Evolutionary conservation across 179 eudicot genomes (phyloP), one percentile per base, ranked within the genome.

Genomic region (Beta macrorhiza): DNA sequence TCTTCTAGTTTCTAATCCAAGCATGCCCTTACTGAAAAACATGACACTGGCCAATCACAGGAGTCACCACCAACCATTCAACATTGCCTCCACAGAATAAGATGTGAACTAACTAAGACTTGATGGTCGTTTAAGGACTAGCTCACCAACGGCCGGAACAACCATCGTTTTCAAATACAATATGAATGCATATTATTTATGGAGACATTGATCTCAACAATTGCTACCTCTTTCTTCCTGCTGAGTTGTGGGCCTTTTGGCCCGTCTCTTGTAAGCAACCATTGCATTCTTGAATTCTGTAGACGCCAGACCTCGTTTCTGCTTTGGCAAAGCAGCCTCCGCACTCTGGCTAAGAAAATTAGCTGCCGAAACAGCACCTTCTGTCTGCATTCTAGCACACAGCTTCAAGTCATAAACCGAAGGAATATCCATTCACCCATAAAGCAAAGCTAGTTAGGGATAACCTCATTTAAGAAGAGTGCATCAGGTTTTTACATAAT

Each of bases 301-400:
- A 20, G 85, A 88, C 19, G 93, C 95, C 74, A 92, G 22, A 74
- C 70, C 89, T 79, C 86, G 91, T 84, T 91, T 96, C 84, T 96
- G 99, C 90, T 91, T 96, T 10, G 97, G 99, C 67, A 96, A 72
- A 17, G 85, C 91, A 70, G 90, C 86, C 78, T 91, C 98, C 37
- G 92, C 92, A 74, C 92, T 84, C 84, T 92, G 93, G 82, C 87
- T 77, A 63, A 96, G 93, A 57, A 79, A 67, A 86, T 85, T 88
- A 62, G 98, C 98, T 64, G 97, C 94, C 62, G 93, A 84, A 84
- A 89, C 86, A 37, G 94, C 96, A 73, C 87, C 72, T 81, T 91
- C 88, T 63, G 90, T 89, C 89, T 91, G 94, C 94, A 91, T 90
- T 87, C 99, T 95, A 82, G 74, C 70, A 80, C 82, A 47, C 12